These are phyloP conservation scores for Gloeophyllum trabeum DNA, from an alignment of 768 basidiomycete genomes.

Conservation along the genomic window DNA sequence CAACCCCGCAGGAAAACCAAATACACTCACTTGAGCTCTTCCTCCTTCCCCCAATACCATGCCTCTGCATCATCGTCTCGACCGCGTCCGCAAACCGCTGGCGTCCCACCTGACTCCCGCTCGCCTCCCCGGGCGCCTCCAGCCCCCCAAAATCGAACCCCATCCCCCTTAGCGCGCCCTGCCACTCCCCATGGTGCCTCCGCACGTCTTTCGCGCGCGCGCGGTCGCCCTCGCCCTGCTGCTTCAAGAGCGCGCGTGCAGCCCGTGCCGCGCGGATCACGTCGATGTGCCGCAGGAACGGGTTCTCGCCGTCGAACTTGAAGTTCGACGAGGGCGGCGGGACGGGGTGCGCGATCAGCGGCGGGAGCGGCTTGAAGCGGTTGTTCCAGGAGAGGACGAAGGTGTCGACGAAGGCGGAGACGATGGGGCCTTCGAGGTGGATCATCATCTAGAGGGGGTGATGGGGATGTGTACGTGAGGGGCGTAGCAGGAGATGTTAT, in stretches of 20 bases:
- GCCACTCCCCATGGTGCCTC: not conserved
- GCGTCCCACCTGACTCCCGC: not conserved
- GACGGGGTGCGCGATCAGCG: conserved; percentile 23
- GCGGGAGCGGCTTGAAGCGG: conserved; percentile 31
- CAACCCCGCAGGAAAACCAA: no score
- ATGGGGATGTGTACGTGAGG: not conserved
- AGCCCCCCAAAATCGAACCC: not conserved
- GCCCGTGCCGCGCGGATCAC: not conserved
- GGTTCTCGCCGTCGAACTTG: conserved; percentile 26
- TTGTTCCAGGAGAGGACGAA: conserved; percentile 52
- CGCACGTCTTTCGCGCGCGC: not conserved
- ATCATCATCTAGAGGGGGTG: conserved; percentile 40
- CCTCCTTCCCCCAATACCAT: not conserved
- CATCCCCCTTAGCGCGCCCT: not conserved
- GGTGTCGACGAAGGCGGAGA: conserved; percentile 60
- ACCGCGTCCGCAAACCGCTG: not conserved
- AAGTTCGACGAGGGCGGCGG: conserved; percentile 23
- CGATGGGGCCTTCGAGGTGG: conserved; percentile 61
- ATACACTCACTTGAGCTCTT: not conserved
- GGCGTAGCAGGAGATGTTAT: not conserved
- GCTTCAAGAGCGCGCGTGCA: not conserved
- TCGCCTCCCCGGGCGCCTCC: not conserved
- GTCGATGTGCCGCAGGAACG: conserved; percentile 10
- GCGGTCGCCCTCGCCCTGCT: not conserved
- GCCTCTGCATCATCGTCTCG: not conserved